These are phyloP conservation scores for Thielaviopsis populi DNA, from an alignment of 2,329 filamentous ascomycete species.

Conservation along the genomic window DNA sequence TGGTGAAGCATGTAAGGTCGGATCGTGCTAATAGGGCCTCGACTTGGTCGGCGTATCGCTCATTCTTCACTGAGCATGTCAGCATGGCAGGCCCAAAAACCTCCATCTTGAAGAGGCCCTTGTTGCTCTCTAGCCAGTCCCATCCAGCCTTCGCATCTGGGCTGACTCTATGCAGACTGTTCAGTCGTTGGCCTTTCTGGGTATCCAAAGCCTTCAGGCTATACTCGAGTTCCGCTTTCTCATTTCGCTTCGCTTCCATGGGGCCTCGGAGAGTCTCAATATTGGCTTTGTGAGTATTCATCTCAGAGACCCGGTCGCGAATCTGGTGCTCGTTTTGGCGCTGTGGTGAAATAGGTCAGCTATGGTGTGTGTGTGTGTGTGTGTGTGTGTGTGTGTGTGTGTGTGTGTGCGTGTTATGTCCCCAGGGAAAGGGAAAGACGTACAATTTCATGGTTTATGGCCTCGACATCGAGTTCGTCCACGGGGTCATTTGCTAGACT, in stretches of 20 bases:
- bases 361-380: conserved; percentile 13
- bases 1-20: conserved; percentile 55
- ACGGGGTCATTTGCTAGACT: conserved; percentile 47
- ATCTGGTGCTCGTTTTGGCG: conserved; percentile 31
- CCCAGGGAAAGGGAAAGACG: conserved; percentile 26
- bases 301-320: conserved; percentile 30
- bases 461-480: conserved; percentile 50
- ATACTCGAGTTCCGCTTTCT: conserved; percentile 25
- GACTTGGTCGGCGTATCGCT: conserved; percentile 43
- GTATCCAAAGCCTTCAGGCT: conserved; percentile 52
- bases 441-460: conserved; percentile 61
- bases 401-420: too few species aligned
- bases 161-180: conserved; percentile 45
- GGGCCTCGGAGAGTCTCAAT: not conserved
- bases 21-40: conserved; percentile 36
- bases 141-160: conserved; percentile 55
- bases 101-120: conserved; percentile 51
- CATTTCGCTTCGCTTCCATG: not conserved
- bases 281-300: not conserved
- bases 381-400: too few species aligned
- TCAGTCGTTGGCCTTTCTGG: conserved; percentile 57
- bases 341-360: conserved; percentile 24
- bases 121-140: conserved; percentile 67
- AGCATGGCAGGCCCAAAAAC: conserved; percentile 72
- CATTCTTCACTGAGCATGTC: conserved; percentile 63